Conservation (phyloP, 331 rosid genomes). For the Prunus yedoensis region DNA sequence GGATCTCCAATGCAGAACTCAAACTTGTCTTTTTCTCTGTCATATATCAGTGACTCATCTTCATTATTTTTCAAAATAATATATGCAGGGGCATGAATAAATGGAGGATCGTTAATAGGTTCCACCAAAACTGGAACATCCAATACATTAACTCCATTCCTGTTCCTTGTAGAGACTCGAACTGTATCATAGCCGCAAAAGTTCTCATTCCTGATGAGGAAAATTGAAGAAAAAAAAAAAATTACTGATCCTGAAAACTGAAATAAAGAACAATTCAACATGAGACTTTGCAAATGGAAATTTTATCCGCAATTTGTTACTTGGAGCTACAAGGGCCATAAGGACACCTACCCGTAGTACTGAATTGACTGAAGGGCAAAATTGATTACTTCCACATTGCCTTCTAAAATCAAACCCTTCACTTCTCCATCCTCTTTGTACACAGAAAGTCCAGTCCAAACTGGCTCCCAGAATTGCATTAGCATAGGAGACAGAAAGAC, state of each 20-base stretch:
- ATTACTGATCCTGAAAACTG: conserved; percentile 6
- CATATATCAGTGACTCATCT: conserved; percentile 57
- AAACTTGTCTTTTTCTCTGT: conserved; percentile 59
- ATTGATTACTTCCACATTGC: conserved; percentile 68
- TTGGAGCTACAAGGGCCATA: too few species aligned
- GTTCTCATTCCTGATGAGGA: conserved; percentile 57
- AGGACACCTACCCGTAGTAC: conserved; percentile 59
- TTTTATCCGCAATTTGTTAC: too few species aligned
- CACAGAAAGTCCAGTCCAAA: conserved; percentile 48
- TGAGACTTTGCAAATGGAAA: not conserved
- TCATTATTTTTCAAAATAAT: conserved; percentile 57
- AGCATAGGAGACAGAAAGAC: conserved; percentile 62
- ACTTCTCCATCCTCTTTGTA: conserved; percentile 36
- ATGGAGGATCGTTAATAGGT: conserved; percentile 83
- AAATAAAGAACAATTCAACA: not conserved
- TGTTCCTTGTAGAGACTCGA: conserved; percentile 56
- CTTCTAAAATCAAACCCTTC: conserved; percentile 54
- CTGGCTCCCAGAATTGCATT: conserved; percentile 63
- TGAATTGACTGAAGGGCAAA: conserved; percentile 76
- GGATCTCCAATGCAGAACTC: conserved; percentile 76
- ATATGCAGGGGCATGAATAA: conserved; percentile 55
- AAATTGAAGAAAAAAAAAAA: not conserved
- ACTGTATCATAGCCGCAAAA: conserved; percentile 62
- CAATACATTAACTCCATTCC: conserved; percentile 59
- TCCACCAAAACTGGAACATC: conserved; percentile 64